Percentiles rank a stretch among this genome's conserved stretches.
Evolutionary conservation across 2,329 filamentous ascomycete species (phyloP).

Genomic region (Fusarium musae): DNA sequence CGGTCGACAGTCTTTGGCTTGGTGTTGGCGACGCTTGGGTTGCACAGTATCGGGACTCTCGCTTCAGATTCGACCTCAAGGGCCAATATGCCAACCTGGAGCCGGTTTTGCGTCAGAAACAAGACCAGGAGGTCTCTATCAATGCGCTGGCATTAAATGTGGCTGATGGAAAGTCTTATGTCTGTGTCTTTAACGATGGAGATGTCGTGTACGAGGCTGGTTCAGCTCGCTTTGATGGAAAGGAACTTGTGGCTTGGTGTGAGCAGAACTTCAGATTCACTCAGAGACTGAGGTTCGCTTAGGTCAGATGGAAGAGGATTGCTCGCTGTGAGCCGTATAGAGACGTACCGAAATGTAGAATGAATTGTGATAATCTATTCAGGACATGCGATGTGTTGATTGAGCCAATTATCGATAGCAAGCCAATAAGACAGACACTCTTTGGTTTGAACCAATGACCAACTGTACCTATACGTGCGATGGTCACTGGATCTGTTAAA

Average conservation of each 20-base stretch:
- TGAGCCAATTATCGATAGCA: background rate
- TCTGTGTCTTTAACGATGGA: conserved; percentile 30
- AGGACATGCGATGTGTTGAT: background rate
- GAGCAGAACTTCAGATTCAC: conserved; percentile 20
- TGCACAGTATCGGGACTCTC: conserved; percentile 35
- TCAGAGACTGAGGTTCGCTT: background rate
- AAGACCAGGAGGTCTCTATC: conserved; percentile 11
- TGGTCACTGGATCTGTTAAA: too few species aligned
- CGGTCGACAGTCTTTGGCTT: conserved; percentile 34
- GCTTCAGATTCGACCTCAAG: conserved; percentile 29
- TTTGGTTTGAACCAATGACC: background rate
- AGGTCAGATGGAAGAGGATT: background rate
- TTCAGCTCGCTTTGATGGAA: conserved; percentile 8
- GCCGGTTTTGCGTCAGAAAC: background rate
- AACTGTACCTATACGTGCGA: too few species aligned
- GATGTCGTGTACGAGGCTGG: conserved; percentile 9
- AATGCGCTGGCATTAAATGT: conserved; percentile 33
- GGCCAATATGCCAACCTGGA: conserved; percentile 23
- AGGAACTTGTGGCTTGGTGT: conserved; percentile 35
- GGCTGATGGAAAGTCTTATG: conserved; percentile 18
- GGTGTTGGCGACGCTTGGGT: conserved; percentile 35
- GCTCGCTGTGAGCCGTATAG: background rate
- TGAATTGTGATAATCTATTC: background rate
- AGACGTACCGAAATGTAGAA: background rate
- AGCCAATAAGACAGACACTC: background rate